phyloP scores from a whole-genome alignment of 345 rosid species.

The Salix dunnii region DNA sequence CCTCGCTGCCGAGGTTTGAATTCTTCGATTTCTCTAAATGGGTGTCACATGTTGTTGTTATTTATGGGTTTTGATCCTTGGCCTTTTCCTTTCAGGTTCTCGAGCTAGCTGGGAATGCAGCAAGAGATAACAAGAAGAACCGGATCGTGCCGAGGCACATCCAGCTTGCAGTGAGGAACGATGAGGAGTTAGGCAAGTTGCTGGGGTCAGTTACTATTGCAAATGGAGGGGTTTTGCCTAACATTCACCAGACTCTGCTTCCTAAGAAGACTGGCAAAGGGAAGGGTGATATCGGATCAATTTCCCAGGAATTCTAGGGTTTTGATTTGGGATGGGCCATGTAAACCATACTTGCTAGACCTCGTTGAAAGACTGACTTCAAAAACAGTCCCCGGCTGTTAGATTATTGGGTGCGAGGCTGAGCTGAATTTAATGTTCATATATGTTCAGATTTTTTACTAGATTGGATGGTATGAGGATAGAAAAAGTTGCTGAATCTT shows the following conservation, averaged over 20 bases:
- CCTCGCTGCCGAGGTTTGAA: conserved; percentile 67
- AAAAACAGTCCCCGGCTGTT: too few species aligned
- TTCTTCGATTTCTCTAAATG: neutral
- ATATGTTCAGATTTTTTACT: too few species aligned
- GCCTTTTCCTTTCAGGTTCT: conserved; percentile 35
- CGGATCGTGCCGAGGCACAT: conserved; percentile 69
- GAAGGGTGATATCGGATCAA: conserved; percentile 61
- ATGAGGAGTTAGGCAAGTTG: conserved; percentile 63
- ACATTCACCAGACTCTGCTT: conserved; percentile 55
- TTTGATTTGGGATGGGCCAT: neutral
- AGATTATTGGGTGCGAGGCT: too few species aligned
- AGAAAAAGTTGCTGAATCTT: too few species aligned
- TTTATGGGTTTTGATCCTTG: neutral
- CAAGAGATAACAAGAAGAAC: conserved; percentile 75
- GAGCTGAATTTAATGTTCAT: too few species aligned
- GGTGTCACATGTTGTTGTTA: neutral
- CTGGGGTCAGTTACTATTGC: conserved; percentile 66
- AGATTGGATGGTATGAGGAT: too few species aligned
- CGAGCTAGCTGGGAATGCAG: conserved; percentile 74
- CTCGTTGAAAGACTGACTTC: too few species aligned
- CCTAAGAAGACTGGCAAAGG: conserved; percentile 47
- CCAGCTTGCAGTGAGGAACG: conserved; percentile 66
- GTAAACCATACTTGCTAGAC: too few species aligned
- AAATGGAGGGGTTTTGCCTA: conserved; percentile 70
- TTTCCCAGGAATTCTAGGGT: conserved; percentile 46